phyloP scores from a whole-genome alignment of 2,329 filamentous ascomycete species.

The Byssothecium circinans region DNA sequence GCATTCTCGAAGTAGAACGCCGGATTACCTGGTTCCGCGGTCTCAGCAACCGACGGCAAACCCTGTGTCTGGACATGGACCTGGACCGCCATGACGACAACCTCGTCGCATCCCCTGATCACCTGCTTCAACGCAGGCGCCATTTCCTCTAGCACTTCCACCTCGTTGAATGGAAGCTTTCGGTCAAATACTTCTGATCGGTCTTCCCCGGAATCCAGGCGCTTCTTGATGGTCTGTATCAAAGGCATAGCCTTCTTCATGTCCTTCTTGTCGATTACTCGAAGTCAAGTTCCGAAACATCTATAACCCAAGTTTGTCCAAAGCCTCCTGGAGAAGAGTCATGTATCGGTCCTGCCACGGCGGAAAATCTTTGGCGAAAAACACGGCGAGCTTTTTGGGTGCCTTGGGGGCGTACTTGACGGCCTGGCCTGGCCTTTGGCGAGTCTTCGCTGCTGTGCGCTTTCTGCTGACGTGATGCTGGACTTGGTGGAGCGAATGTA shows the following conservation, averaged over 20 bases:
- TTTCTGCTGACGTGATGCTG: slow-evolving; percentile 84
- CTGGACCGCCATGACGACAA: slow-evolving; percentile 71
- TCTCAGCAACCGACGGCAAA: slow-evolving; percentile 64
- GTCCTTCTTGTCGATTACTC: slow-evolving; percentile 80
- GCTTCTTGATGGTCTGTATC: slow-evolving; percentile 81
- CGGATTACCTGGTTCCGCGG: slow-evolving; percentile 77
- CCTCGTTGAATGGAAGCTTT: slow-evolving; percentile 84
- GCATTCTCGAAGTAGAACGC: slow-evolving; percentile 86
- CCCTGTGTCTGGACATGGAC: slow-evolving; percentile 67
- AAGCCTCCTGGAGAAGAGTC: slow-evolving; percentile 22
- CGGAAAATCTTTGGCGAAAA: slow-evolving; percentile 76
- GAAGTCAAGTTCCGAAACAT: slow-evolving; percentile 81
- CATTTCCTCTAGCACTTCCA: slow-evolving; percentile 74
- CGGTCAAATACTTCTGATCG: slow-evolving; percentile 73
- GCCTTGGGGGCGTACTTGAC: slow-evolving; percentile 83
- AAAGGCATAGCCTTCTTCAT: slow-evolving; percentile 99
- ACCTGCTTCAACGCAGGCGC: slow-evolving; percentile 75
- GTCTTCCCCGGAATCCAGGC: slow-evolving; percentile 69
- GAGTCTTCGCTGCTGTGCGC: slow-evolving; percentile 82
- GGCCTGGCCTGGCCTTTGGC: slow-evolving; percentile 90
- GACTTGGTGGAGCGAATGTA: slow-evolving; percentile 75
- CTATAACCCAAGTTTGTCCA: slow-evolving; percentile 49
- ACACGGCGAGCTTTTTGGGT: slow-evolving; percentile 89
- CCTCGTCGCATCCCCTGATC: slow-evolving; percentile 66
- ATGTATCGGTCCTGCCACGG: slow-evolving; percentile 69